phyloP scores from a whole-genome alignment of 140 eudicot species.

The Flaveria floridana region DNA sequence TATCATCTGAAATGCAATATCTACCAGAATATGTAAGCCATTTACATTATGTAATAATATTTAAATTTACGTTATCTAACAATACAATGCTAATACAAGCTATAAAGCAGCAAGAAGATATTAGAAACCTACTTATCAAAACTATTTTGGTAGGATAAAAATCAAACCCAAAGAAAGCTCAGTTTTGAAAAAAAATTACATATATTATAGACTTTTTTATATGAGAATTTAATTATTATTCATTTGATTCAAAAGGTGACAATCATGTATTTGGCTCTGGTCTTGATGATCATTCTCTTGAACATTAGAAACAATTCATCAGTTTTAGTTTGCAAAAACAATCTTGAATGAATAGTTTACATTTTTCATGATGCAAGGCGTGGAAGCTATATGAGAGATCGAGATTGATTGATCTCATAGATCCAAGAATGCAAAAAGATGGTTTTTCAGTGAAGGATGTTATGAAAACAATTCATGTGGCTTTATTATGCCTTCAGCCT shows the following conservation, averaged over 20 bases:
- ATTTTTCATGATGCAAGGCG: conserved; percentile 45
- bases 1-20: conserved; percentile 72
- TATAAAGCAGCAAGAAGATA: not conserved
- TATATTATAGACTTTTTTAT: not conserved
- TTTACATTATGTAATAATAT: not conserved
- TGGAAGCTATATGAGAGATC: conserved; percentile 81
- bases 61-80: conserved; percentile 4
- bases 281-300: not conserved
- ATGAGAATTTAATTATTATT: too few species aligned
- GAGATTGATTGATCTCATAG: conserved; percentile 52
- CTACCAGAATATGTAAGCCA: conserved; percentile 76
- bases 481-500: conserved; percentile 66
- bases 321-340: not conserved
- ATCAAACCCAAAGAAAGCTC: conserved; percentile 5
- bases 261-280: not conserved
- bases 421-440: conserved; percentile 58
- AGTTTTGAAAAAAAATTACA: not conserved
- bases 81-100: not conserved
- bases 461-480: conserved; percentile 54
- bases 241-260: conserved; percentile 12
- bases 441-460: conserved; percentile 60
- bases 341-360: conserved; percentile 17
- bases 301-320: conserved; percentile 18
- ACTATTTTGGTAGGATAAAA: not conserved
- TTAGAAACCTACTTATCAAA: not conserved